phyloP scores from a whole-genome alignment of 495 filamentous ascomycete species.

The Aspergillus haitiensis region DNA sequence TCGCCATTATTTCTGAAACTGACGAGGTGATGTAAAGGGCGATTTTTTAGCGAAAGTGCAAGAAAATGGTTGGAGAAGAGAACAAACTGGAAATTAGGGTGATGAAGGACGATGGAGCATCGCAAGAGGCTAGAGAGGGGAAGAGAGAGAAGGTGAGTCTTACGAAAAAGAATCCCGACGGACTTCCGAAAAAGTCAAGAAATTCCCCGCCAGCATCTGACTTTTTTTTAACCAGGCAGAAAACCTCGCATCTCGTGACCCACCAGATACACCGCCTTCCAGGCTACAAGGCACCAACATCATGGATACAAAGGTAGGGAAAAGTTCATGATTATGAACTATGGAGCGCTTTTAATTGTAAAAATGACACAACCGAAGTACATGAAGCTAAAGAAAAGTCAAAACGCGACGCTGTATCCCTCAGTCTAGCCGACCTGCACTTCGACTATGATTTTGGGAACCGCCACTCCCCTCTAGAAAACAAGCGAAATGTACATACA shows the following conservation, averaged over 20 bases:
- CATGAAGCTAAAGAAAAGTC: conserved; percentile 19
- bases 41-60: conserved; percentile 1
- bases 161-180: conserved; percentile 8
- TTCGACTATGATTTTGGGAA: conserved; percentile 32
- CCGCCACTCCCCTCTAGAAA: conserved; percentile 18
- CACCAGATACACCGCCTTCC: conserved; percentile 22
- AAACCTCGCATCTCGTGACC: conserved; percentile 39
- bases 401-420: not conserved
- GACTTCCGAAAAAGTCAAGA: conserved; percentile 18
- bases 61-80: not conserved
- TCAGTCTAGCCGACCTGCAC: conserved; percentile 47
- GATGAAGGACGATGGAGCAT: not conserved
- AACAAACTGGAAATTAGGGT: not conserved
- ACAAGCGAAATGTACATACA: conserved; percentile 22
- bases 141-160: conserved; percentile 8
- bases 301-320: not conserved
- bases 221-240: conserved; percentile 35
- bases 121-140: not conserved
- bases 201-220: conserved; percentile 27
- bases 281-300: conserved; percentile 12
- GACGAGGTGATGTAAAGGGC: not conserved
- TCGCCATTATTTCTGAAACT: conserved; percentile 55
- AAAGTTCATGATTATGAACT: not conserved
- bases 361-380: conserved; percentile 17
- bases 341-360: conserved; percentile 11